A percentile compares a stretch with the other conserved stretches of the same genome.
phyloP scores from a whole-genome alignment of 805 yeast species.

The Metschnikowia hibisci region DNA sequence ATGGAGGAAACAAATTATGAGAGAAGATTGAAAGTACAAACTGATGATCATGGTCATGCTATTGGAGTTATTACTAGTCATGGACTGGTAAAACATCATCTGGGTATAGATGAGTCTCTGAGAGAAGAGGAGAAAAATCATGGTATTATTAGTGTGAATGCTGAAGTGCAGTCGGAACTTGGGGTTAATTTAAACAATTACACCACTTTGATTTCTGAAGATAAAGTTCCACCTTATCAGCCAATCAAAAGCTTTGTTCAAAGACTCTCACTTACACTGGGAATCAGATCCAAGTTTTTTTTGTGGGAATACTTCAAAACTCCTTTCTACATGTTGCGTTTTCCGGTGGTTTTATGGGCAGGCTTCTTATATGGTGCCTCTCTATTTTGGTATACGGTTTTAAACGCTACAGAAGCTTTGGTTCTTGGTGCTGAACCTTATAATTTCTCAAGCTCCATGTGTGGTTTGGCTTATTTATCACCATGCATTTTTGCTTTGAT shows the following conservation, averaged over 20 bases:
- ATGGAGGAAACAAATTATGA: constrained; percentile 18
- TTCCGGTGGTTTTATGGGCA: constrained; percentile 19
- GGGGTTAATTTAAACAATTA: constrained; percentile 8
- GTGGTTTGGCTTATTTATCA: constrained; percentile 17
- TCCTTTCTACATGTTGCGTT: constrained; percentile 19
- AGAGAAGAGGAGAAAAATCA: constrained; percentile 2
- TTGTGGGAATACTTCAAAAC: constrained; percentile 18
- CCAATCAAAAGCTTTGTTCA: constrained; percentile 14
- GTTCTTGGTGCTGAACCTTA: constrained; percentile 42
- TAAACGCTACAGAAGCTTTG: constrained; percentile 22
- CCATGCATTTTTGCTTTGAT: constrained; percentile 15
- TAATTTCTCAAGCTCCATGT: constrained; percentile 38
- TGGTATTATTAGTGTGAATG: not conserved
- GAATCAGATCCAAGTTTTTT: constrained; percentile 11
- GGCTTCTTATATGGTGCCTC: constrained; percentile 22
- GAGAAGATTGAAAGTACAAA: constrained; percentile 10
- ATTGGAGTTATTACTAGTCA: constrained; percentile 13
- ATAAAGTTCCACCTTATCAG: constrained; percentile 3
- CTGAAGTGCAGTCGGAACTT: not conserved
- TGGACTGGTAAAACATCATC: constrained; percentile 1
- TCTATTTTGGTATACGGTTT: constrained; percentile 22
- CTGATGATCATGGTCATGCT: constrained; percentile 6
- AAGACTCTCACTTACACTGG: constrained; percentile 12
- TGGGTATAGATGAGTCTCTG: too few relatives aligned
- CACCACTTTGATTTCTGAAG: constrained; percentile 8